These are phyloP conservation scores for Ashbya aceris DNA, from an alignment of 1,139 yeast species.

Conservation along the genomic window DNA sequence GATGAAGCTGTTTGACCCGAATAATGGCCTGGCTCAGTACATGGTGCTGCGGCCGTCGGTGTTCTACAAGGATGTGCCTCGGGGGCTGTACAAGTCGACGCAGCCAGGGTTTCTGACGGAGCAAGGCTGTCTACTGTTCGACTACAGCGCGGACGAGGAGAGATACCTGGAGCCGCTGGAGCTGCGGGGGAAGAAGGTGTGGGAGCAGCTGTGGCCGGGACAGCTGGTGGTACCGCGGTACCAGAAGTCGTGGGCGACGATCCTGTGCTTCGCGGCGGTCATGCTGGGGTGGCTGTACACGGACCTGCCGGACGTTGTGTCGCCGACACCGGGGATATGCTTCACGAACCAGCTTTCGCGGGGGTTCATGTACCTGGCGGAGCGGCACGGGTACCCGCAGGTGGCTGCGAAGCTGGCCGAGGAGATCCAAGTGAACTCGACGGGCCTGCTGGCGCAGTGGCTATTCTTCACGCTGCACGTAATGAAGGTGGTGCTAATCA, in stretches of 20 bases:
- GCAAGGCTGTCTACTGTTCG: slow-evolving; percentile 71
- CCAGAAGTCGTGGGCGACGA: slow-evolving; percentile 47
- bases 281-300: slow-evolving; percentile 76
- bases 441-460: slow-evolving; percentile 46
- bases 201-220: slow-evolving; percentile 75
- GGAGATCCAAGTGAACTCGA: slow-evolving; percentile 35
- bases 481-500: slow-evolving; percentile 50
- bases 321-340: slow-evolving; percentile 89
- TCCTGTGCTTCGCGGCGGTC: slow-evolving; percentile 37
- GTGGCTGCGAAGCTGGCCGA: slow-evolving; percentile 40
- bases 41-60: slow-evolving; percentile 71
- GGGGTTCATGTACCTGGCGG: slow-evolving; percentile 32
- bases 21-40: slow-evolving; percentile 35
- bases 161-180: slow-evolving; percentile 39
- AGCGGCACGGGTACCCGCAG: slow-evolving; percentile 28
- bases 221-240: slow-evolving; percentile 80
- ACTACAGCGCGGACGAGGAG: slow-evolving; percentile 43
- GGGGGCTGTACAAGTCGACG: slow-evolving; percentile 56
- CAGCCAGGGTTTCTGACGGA: slow-evolving; percentile 81
- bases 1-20: slow-evolving; percentile 46
- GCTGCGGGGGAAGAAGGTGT: slow-evolving; percentile 37
- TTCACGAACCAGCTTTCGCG: slow-evolving; percentile 56
- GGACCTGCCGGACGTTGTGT: slow-evolving; percentile 78
- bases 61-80: slow-evolving; percentile 57
- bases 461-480: slow-evolving; percentile 65